A percentile compares a stretch with the other conserved stretches of the same genome.
Conservation (phyloP, 73 alveolate species). For the Breviolum minutum region DNA sequence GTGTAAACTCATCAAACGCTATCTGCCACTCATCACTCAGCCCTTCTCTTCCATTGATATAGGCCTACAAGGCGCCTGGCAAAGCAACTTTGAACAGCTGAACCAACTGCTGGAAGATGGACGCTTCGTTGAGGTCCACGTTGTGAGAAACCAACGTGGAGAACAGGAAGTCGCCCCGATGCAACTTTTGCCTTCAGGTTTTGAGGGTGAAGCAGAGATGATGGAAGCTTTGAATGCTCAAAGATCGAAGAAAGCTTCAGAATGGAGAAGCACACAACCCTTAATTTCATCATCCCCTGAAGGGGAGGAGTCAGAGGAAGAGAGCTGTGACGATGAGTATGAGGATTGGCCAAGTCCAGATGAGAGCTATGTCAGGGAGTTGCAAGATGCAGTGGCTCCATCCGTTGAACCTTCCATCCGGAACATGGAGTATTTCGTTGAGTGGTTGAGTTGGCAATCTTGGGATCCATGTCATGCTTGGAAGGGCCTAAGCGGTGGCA, state of each 20-base stretch:
- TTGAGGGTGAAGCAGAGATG: background rate
- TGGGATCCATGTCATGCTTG: conserved; percentile 18
- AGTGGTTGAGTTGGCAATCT: conserved; percentile 18
- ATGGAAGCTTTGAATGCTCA: background rate
- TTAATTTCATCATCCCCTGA: background rate
- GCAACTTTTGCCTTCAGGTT: background rate
- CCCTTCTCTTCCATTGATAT: background rate
- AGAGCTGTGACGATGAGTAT: background rate
- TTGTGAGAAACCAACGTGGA: background rate
- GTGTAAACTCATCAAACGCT: no score
- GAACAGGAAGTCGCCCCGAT: background rate
- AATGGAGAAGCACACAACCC: background rate
- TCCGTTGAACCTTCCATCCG: background rate
- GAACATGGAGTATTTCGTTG: background rate
- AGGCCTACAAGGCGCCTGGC: background rate
- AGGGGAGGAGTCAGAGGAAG: background rate
- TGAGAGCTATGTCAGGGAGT: background rate
- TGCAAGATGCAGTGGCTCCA: conserved; percentile 1
- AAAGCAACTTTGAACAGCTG: conserved; percentile 4
- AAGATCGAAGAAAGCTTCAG: background rate
- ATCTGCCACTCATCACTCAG: no score
- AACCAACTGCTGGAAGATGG: background rate
- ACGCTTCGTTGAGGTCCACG: background rate
- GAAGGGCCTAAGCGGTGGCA: conserved; percentile 23
- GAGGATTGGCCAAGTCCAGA: conserved; percentile 6